Evolutionary conservation across 768 basidiomycete species (phyloP).

Genomic region (Agaricus bisporus): DNA sequence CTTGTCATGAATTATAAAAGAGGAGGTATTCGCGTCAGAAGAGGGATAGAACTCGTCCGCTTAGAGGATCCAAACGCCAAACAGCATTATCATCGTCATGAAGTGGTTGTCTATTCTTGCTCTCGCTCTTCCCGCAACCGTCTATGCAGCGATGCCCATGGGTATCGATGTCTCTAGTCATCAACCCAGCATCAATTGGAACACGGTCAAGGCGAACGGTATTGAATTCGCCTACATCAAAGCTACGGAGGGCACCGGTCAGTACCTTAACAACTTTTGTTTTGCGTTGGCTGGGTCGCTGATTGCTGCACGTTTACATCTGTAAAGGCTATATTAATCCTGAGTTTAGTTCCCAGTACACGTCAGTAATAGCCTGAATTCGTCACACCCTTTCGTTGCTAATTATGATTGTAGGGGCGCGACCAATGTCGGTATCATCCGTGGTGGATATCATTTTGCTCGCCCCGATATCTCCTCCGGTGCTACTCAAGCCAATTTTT

Average conservation of each 20-base stretch:
- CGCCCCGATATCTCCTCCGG: slow-evolving; percentile 48
- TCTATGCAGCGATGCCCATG: slow-evolving; percentile 16
- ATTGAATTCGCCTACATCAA: slow-evolving; percentile 59
- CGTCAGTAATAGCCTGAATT: not conserved
- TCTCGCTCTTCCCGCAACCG: not conserved
- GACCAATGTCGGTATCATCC: slow-evolving; percentile 47
- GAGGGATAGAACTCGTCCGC: not conserved
- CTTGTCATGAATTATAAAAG: no score
- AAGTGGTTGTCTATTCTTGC: slow-evolving; percentile 1
- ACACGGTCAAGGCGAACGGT: slow-evolving; percentile 42
- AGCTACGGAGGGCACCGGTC: slow-evolving; percentile 59
- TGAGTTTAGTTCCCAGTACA: slow-evolving; percentile 25
- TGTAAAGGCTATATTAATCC: slow-evolving; percentile 32
- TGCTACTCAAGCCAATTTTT: slow-evolving; percentile 53
- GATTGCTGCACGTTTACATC: not conserved
- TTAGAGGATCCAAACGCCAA: not conserved
- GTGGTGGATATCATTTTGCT: slow-evolving; percentile 60
- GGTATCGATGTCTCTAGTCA: slow-evolving; percentile 55
- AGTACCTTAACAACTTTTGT: slow-evolving; percentile 7
- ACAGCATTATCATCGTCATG: not conserved
- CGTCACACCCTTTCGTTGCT: not conserved
- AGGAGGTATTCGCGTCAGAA: no score
- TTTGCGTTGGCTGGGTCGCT: not conserved
- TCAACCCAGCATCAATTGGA: slow-evolving; percentile 48
- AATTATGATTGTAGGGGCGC: slow-evolving; percentile 39